These are phyloP conservation scores for Salix arbutifolia DNA, from an alignment of 345 rosid species.

Conservation along the genomic window DNA sequence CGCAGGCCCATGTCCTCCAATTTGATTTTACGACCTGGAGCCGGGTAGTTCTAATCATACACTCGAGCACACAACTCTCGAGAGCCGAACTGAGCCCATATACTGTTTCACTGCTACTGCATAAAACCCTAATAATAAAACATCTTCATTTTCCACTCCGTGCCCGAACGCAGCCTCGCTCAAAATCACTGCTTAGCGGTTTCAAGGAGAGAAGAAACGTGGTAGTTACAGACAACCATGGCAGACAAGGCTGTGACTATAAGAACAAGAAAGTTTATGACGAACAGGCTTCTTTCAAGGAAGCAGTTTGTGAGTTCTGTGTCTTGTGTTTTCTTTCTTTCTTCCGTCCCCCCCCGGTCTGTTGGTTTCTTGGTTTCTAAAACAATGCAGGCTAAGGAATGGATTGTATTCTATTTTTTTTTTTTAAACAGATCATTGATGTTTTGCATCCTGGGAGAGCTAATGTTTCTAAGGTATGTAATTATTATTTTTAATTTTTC, in stretches of 20 bases:
- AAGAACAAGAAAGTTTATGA: constrained; percentile 53
- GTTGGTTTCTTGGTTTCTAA: not conserved
- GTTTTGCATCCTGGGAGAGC: constrained; percentile 90
- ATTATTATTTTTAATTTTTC: too few species aligned
- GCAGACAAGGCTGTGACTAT: constrained; percentile 53
- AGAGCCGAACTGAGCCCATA: not conserved
- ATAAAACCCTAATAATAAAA: not conserved
- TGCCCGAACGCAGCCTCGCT: not conserved
- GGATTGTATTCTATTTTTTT: not conserved
- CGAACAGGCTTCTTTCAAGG: constrained; percentile 51
- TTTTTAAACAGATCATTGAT: constrained; percentile 61
- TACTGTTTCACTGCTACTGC: not conserved
- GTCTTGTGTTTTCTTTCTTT: not conserved
- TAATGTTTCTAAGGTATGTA: constrained; percentile 79
- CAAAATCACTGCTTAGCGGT: not conserved
- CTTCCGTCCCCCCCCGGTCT: not conserved
- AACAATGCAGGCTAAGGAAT: not conserved
- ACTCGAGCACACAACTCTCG: not conserved
- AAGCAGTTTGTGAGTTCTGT: constrained; percentile 42
- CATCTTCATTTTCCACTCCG: too few species aligned
- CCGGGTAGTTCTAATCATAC: not conserved
- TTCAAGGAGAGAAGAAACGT: not conserved
- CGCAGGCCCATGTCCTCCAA: not conserved
- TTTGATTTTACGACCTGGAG: not conserved
- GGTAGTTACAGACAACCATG: constrained; percentile 23